Conservation (phyloP, 331 rosid genomes). For the Cydonia oblonga region DNA sequence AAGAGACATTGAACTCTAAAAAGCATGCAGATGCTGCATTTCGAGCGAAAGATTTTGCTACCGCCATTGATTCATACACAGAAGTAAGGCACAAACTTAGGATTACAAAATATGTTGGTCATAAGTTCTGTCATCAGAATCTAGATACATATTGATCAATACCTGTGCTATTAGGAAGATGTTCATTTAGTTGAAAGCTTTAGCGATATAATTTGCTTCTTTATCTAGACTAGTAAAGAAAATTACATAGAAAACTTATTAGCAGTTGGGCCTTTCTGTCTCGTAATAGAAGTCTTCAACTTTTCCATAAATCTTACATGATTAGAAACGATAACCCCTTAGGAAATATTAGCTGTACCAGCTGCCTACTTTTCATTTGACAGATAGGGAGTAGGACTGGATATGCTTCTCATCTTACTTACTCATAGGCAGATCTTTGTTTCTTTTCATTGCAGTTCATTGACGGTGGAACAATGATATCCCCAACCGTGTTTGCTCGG, state of each 20-base stretch:
- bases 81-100: constrained; percentile 43
- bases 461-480: constrained; percentile 28
- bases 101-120: neutral
- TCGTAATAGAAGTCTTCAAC: too few species aligned
- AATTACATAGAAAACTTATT: too few species aligned
- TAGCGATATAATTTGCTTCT: neutral
- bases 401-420: neutral
- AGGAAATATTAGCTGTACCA: too few species aligned
- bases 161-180: neutral
- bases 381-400: neutral
- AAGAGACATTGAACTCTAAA: constrained; percentile 81
- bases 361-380: too few species aligned
- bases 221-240: too few species aligned
- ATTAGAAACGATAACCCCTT: too few species aligned
- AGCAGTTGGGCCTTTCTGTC: too few species aligned
- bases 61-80: constrained; percentile 66
- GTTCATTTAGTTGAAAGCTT: neutral
- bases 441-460: constrained; percentile 19
- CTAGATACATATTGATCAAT: constrained; percentile 2
- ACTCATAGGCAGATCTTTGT: neutral
- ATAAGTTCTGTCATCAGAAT: neutral
- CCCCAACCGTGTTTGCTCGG: constrained; percentile 30
- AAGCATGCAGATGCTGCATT: constrained; percentile 85
- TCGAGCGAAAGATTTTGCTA: constrained; percentile 61
- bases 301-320: too few species aligned